A percentile compares a stretch with the other conserved stretches of the same genome.
Conservation (phyloP, 169 alveolate genomes). For the Cyclospora cayetanensis region DNA sequence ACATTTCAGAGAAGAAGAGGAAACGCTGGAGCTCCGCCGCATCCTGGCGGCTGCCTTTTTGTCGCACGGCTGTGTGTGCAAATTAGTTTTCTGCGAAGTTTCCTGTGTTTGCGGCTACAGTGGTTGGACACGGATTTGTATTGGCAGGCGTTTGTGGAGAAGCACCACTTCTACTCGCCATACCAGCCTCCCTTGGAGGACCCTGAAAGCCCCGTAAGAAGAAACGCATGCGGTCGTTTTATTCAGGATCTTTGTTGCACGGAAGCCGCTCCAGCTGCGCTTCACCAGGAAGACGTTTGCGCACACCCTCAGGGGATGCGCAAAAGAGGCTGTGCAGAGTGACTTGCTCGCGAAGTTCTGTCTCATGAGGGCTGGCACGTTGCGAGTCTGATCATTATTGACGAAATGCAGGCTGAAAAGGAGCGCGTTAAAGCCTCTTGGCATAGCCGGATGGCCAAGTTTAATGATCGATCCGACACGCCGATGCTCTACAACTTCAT, state of each 20-base stretch:
- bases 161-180: constrained; percentile 77
- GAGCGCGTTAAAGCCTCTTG: constrained; percentile 64
- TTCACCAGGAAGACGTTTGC: too few relatives aligned
- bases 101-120: constrained; percentile 65
- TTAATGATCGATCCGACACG: constrained; percentile 87
- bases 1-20: neutral
- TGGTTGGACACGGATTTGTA: constrained; percentile 90
- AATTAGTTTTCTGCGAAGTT: neutral
- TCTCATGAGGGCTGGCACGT: too few relatives aligned
- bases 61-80: neutral
- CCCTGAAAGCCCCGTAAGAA: constrained; percentile 61
- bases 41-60: neutral
- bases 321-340: neutral
- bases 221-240: too few relatives aligned
- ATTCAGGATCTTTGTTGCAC: too few relatives aligned
- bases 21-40: neutral
- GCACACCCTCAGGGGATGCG: too few relatives aligned
- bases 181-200: constrained; percentile 59
- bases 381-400: too few relatives aligned
- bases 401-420: neutral
- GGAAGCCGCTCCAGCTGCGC: too few relatives aligned
- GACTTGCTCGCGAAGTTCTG: too few relatives aligned
- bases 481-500: constrained; percentile 84
- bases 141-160: constrained; percentile 91
- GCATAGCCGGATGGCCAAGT: constrained; percentile 81